phyloP scores from a whole-genome alignment of 73 alveolate species.

The Symbiodinium natans region DNA sequence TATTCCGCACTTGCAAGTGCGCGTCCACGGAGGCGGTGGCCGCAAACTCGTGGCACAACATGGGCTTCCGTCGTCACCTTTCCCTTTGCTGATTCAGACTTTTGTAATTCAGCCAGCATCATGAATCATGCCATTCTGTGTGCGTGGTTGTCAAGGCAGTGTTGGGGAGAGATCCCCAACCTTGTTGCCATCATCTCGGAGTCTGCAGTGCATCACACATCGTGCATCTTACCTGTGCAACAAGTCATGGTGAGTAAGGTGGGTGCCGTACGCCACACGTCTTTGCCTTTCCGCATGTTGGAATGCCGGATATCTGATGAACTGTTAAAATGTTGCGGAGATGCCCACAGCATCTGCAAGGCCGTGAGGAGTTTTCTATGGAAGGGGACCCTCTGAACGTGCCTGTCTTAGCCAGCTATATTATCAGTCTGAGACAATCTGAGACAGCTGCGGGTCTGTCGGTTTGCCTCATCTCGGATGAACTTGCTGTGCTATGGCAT shows the following conservation, averaged over 20 bases:
- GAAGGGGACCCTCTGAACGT: slow-evolving; percentile 72
- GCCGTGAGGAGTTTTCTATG: slow-evolving; percentile 82
- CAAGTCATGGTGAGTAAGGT: neutral
- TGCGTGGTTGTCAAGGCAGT: slow-evolving; percentile 27
- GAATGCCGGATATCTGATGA: neutral
- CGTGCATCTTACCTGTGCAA: neutral
- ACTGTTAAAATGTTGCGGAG: no score
- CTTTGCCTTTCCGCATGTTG: neutral
- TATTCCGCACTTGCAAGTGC: no score
- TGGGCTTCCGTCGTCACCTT: slow-evolving; percentile 60
- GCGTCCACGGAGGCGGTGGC: slow-evolving; percentile 91
- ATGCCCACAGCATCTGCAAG: no score
- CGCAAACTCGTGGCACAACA: slow-evolving; percentile 90
- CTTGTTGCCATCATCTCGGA: slow-evolving; percentile 26
- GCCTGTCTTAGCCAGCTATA: neutral
- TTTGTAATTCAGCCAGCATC: neutral
- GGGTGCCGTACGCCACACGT: slow-evolving; percentile 93
- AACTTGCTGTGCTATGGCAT: neutral
- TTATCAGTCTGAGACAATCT: neutral
- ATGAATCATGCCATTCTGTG: neutral
- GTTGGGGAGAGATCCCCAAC: slow-evolving; percentile 80
- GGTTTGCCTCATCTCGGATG: no score
- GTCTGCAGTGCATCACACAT: neutral
- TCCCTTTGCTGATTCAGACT: neutral
- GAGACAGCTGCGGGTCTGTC: neutral